phyloP scores from a whole-genome alignment of 2,329 filamentous ascomycete genomes.

The Pseudogymnoascus sp. region DNA sequence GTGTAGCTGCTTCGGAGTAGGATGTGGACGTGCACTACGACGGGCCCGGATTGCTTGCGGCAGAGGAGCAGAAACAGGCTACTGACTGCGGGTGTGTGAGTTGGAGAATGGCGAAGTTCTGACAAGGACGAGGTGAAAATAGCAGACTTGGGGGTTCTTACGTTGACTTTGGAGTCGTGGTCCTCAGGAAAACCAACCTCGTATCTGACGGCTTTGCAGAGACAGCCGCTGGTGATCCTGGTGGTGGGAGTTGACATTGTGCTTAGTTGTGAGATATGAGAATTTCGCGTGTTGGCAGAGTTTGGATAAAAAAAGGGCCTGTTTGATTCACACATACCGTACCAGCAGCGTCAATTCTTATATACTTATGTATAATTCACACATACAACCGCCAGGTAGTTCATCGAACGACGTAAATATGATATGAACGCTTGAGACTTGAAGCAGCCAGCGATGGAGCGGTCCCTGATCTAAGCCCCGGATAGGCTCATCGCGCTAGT shows the following conservation, averaged over 20 bases:
- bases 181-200: slow-evolving; percentile 36
- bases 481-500: neutral
- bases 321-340: neutral
- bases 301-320: no score
- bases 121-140: neutral
- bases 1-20: slow-evolving; percentile 30
- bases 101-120: neutral
- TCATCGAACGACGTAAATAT: neutral
- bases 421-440: neutral
- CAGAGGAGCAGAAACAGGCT: slow-evolving; percentile 50
- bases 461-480: neutral
- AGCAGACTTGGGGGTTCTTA: slow-evolving; percentile 16
- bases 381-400: neutral
- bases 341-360: neutral
- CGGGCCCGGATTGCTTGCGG: slow-evolving; percentile 41
- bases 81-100: slow-evolving; percentile 27
- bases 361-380: neutral
- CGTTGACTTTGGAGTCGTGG: slow-evolving; percentile 35
- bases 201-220: slow-evolving; percentile 43
- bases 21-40: slow-evolving; percentile 35
- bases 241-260: slow-evolving; percentile 23
- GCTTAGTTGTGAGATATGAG: neutral
- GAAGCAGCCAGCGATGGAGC: neutral
- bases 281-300: neutral
- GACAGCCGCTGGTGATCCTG: slow-evolving; percentile 41